These are phyloP conservation scores for Asclepias syriaca DNA, from an alignment of 257 asterid species.

Conservation along the genomic window DNA sequence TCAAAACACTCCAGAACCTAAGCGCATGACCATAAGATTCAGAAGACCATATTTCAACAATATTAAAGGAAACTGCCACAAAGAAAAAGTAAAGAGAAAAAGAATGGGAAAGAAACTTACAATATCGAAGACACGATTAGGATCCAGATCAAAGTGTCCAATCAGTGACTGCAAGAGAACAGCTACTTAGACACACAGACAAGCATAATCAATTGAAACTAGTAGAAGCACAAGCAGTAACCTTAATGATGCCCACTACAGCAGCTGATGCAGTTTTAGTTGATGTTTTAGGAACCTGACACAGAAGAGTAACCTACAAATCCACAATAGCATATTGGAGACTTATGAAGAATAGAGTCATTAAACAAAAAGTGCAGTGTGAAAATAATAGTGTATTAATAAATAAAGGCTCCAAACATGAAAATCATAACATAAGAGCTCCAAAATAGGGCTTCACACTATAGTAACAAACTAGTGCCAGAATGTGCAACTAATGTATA, in stretches of 20 bases:
- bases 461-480: no score
- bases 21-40: constrained; percentile 13
- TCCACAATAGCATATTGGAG: constrained; percentile 11
- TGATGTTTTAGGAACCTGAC: constrained; percentile 78
- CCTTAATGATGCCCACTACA: constrained; percentile 90
- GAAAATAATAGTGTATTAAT: not conserved
- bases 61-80: constrained; percentile 4
- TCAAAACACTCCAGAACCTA: constrained; percentile 94
- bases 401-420: constrained; percentile 1
- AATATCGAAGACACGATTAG: constrained; percentile 95
- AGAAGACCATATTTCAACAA: not conserved
- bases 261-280: constrained; percentile 64
- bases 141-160: constrained; percentile 99
- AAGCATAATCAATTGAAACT: constrained; percentile 15
- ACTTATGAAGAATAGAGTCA: constrained; percentile 10
- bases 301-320: constrained; percentile 85
- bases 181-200: constrained; percentile 28
- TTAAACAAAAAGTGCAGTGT: not conserved
- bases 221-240: constrained; percentile 20
- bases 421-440: not conserved
- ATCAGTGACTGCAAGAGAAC: constrained; percentile 74
- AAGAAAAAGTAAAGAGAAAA: constrained; percentile 6
- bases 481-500: no score
- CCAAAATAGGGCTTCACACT: no score
- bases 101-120: constrained; percentile 45